Conservation (phyloP, 164 flowering plant species). For the Euptelea pleiosperma region DNA sequence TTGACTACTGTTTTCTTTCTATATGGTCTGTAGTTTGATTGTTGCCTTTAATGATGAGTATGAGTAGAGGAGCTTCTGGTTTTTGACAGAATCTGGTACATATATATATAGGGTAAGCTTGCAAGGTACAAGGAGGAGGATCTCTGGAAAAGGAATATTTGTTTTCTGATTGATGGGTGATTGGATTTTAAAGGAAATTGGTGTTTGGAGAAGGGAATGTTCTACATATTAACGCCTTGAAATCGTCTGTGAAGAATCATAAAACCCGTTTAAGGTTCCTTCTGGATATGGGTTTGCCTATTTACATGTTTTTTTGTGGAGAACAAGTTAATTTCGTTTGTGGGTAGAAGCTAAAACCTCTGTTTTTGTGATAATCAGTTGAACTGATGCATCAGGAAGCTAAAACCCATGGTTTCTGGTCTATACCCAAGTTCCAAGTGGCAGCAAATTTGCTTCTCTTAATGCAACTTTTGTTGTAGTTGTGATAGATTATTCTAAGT, state of each 20-base stretch:
- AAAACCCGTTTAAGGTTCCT: background rate
- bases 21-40: conserved; percentile 2
- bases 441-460: too few species aligned
- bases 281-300: background rate
- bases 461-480: background rate
- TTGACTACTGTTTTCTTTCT: background rate
- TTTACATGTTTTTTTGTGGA: background rate
- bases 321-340: background rate
- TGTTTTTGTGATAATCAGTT: too few species aligned
- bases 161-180: background rate
- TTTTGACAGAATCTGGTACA: background rate
- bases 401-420: too few species aligned
- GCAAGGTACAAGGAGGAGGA: background rate
- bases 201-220: background rate
- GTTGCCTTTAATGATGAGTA: conserved; percentile 1
- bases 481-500: conserved; percentile 1
- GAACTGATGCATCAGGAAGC: too few species aligned
- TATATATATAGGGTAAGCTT: background rate
- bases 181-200: background rate
- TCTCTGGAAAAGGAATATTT: background rate
- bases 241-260: too few species aligned
- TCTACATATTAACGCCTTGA: background rate
- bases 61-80: background rate
- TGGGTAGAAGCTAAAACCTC: background rate
- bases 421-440: too few species aligned